Evolutionary conservation across 164 flowering plant genomes (phyloP).

Genomic region (Tinospora cordifolia): DNA sequence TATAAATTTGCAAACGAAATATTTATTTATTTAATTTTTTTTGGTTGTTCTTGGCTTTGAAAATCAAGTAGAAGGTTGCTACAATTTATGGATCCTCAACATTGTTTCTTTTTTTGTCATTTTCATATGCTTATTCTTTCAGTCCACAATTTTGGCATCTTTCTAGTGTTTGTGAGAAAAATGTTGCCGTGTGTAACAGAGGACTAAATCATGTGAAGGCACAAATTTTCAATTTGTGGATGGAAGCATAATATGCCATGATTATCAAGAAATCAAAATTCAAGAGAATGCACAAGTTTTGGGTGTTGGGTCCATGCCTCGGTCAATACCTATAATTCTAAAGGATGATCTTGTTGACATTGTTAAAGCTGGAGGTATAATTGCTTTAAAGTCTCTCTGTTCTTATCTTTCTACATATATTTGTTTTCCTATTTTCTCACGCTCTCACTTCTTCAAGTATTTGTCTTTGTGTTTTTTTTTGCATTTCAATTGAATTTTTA

Average conservation of each 20-base stretch:
- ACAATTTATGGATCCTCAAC: not conserved
- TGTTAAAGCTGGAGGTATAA: conserved; percentile 95
- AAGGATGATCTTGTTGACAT: conserved; percentile 93
- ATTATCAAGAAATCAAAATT: conserved; percentile 96
- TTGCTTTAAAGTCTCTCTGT: not conserved
- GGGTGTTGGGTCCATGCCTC: conserved; percentile 96
- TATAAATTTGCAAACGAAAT: too few relatives aligned
- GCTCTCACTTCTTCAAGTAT: too few relatives aligned
- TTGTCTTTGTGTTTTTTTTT: not conserved
- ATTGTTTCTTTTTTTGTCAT: not conserved
- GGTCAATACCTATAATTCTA: conserved; percentile 75
- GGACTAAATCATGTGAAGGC: conserved; percentile 55
- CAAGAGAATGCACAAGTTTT: conserved; percentile 88
- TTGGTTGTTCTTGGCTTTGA: not conserved
- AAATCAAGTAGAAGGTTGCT: not conserved
- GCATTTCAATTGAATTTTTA: not conserved
- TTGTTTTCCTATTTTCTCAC: too few relatives aligned
- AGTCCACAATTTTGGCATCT: not conserved
- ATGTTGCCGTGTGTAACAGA: conserved; percentile 28
- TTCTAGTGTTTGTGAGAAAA: conserved; percentile 10
- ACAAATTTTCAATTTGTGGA: conserved; percentile 58
- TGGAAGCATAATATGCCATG: conserved; percentile 57
- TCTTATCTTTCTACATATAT: too few relatives aligned
- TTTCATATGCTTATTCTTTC: not conserved
- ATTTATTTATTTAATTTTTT: too few relatives aligned